phyloP scores from a whole-genome alignment of 2,329 filamentous ascomycete species.

The Epichloe bromicola region DNA sequence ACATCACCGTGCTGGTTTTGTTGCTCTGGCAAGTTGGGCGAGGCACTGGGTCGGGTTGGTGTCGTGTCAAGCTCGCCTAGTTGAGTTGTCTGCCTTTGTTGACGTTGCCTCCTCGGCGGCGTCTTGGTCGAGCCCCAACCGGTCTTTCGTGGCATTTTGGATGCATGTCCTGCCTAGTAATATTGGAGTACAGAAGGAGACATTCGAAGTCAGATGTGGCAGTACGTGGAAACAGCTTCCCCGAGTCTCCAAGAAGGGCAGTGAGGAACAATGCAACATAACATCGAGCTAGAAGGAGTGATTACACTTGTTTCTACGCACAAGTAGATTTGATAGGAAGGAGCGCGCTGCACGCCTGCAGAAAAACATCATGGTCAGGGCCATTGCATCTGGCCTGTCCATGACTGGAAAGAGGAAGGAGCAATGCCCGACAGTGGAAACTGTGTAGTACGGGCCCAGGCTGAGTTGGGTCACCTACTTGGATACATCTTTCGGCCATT shows the following conservation, averaged over 20 bases:
- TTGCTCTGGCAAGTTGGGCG: not conserved
- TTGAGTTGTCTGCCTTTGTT: slow-evolving; percentile 7
- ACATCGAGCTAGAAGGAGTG: not conserved
- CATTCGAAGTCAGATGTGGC: not conserved
- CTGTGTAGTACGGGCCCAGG: not conserved
- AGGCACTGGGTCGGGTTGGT: slow-evolving; percentile 16
- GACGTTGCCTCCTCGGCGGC: slow-evolving; percentile 5
- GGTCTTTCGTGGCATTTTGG: not conserved
- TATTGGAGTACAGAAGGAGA: not conserved
- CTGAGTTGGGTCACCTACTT: too few relatives aligned
- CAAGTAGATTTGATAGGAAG: not conserved
- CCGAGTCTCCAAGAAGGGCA: not conserved
- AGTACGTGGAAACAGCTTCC: not conserved
- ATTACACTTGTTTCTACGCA: not conserved
- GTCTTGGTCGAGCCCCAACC: not conserved
- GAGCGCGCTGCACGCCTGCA: not conserved
- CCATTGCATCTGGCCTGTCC: not conserved
- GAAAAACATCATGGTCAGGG: not conserved
- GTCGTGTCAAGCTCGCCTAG: slow-evolving; percentile 22
- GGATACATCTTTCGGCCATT: too few relatives aligned
- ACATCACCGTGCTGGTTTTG: not conserved
- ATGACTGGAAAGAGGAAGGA: not conserved
- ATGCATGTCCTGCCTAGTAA: not conserved
- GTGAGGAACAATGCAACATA: not conserved
- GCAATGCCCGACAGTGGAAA: not conserved